These are phyloP conservation scores for Chaetomium sp. DNA, from an alignment of 2,329 filamentous ascomycete species.

Conservation along the genomic window DNA sequence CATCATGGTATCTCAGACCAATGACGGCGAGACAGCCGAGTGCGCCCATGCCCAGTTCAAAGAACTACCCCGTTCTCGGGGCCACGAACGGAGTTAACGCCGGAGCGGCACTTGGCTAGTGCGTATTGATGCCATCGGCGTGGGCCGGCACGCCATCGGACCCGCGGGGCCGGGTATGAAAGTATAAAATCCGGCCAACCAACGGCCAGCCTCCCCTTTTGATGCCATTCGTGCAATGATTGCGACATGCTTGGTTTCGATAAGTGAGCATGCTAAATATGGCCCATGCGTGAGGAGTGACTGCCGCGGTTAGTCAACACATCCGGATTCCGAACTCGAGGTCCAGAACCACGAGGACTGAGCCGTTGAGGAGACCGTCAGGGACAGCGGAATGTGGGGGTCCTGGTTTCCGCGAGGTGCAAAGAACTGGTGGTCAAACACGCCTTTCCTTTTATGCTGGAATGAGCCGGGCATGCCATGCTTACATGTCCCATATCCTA, in stretches of 20 bases:
- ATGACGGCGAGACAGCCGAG: background rate
- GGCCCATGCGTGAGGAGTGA: background rate
- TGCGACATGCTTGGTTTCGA: slow-evolving; percentile 21
- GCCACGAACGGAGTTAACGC: background rate
- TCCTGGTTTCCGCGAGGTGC: background rate
- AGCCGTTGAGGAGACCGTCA: background rate
- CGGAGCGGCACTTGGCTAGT: slow-evolving; percentile 8
- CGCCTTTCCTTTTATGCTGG: background rate
- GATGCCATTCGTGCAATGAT: slow-evolving; percentile 23
- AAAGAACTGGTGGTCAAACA: background rate
- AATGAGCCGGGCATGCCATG: slow-evolving; percentile 5
- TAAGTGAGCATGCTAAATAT: background rate
- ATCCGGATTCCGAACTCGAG: background rate
- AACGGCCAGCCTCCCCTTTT: background rate
- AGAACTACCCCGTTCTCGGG: background rate
- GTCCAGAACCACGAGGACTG: background rate
- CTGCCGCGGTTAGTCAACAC: background rate
- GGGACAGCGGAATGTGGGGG: background rate
- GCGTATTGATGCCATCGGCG: slow-evolving; percentile 28
- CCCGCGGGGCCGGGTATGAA: slow-evolving; percentile 6
- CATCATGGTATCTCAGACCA: slow-evolving; percentile 4
- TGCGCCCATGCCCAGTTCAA: background rate
- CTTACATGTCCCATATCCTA: slow-evolving; percentile 8
- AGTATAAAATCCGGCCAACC: slow-evolving; percentile 4
- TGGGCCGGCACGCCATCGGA: slow-evolving; percentile 27